These are phyloP conservation scores for Yarrowia sp. DNA, from an alignment of 805 yeast species.

Conservation along the genomic window DNA sequence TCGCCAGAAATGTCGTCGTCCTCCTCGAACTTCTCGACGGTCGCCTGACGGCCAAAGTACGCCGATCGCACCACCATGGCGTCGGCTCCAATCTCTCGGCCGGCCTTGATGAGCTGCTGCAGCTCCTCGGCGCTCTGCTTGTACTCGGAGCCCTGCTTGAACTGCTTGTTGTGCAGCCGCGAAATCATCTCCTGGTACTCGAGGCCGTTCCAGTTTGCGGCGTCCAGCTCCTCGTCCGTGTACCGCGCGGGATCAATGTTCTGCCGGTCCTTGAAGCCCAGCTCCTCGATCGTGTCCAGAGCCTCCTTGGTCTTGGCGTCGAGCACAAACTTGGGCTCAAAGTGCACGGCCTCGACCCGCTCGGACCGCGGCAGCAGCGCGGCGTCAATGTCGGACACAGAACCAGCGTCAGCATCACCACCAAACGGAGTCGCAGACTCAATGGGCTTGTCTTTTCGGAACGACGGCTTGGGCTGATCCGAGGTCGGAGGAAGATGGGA, in stretches of 20 bases:
- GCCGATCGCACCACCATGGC: constrained; percentile 44
- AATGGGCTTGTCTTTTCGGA: constrained; percentile 8
- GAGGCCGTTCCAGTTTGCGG: constrained; percentile 20
- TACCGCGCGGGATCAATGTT: constrained; percentile 11
- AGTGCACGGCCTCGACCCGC: constrained; percentile 15
- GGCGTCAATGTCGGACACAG: neutral
- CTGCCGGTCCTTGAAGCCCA: constrained; percentile 16
- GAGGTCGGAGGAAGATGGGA: neutral
- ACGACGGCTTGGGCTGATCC: constrained; percentile 6
- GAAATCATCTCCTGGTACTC: constrained; percentile 16
- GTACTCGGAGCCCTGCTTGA: constrained; percentile 40
- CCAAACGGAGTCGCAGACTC: neutral
- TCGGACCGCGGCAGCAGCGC: constrained; percentile 1
- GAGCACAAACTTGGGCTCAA: constrained; percentile 1
- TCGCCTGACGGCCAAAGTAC: constrained; percentile 40
- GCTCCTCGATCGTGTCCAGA: constrained; percentile 31
- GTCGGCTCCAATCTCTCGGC: constrained; percentile 45
- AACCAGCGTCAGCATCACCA: neutral
- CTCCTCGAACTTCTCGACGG: constrained; percentile 42
- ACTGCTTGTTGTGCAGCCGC: constrained; percentile 31
- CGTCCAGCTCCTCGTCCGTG: constrained; percentile 29
- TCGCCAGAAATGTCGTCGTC: constrained; percentile 40
- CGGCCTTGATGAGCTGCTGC: constrained; percentile 47
- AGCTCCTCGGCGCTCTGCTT: constrained; percentile 46
- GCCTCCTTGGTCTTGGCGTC: constrained; percentile 17